phyloP scores from a whole-genome alignment of 2,329 filamentous ascomycete species.

The Orbilia javanica region DNA sequence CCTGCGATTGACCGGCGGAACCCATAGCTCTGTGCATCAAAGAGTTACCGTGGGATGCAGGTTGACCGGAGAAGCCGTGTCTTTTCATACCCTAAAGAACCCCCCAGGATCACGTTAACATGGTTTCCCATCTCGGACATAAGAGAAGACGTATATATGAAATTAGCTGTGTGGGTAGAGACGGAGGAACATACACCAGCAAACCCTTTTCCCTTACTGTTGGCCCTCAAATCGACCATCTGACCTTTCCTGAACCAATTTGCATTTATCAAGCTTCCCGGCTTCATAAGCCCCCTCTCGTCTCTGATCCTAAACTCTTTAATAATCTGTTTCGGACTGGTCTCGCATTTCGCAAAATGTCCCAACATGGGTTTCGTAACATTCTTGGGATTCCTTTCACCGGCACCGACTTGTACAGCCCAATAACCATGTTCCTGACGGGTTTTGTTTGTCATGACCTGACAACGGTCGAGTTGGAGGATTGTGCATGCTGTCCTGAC shows the following conservation, averaged over 20 bases:
- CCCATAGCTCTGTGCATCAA: constrained; percentile 93
- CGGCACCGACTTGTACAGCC: constrained; percentile 89
- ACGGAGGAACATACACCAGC: constrained; percentile 73
- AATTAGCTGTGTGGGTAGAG: too few species aligned
- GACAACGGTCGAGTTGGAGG: constrained; percentile 90
- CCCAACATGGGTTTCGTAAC: constrained; percentile 85
- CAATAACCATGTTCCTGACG: constrained; percentile 85
- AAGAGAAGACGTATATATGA: too few species aligned
- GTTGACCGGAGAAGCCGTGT: constrained; percentile 89
- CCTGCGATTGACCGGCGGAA: constrained; percentile 88
- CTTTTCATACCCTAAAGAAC: constrained; percentile 83
- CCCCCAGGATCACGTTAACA: not conserved
- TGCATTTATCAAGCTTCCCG: constrained; percentile 82
- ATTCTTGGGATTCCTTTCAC: constrained; percentile 79
- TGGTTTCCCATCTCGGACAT: not conserved
- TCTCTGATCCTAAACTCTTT: constrained; percentile 88
- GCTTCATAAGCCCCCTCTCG: constrained; percentile 77
- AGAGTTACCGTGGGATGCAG: constrained; percentile 93
- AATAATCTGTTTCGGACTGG: constrained; percentile 85
- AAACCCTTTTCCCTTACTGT: constrained; percentile 90
- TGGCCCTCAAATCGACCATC: constrained; percentile 85
- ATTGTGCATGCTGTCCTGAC: constrained; percentile 88
- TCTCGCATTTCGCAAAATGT: constrained; percentile 84
- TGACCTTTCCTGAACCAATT: constrained; percentile 92
- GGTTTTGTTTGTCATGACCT: constrained; percentile 90